Conservation (phyloP, 257 asterid species). For the Scutellaria galericulata region DNA sequence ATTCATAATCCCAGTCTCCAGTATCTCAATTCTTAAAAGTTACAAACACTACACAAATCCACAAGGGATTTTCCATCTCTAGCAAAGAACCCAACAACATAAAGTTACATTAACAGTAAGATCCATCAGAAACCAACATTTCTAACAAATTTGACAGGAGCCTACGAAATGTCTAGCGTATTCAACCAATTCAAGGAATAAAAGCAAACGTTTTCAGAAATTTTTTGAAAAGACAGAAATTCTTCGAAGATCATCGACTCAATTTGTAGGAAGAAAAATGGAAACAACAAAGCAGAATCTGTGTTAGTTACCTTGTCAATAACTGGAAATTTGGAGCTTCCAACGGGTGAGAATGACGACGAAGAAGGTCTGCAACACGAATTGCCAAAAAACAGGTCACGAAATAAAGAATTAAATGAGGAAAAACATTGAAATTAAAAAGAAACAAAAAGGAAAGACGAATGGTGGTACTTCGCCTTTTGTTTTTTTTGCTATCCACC, state of each 20-base stretch:
- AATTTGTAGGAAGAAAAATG: neutral
- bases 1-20: conserved; percentile 15
- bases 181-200: conserved; percentile 18
- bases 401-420: neutral
- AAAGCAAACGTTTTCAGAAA: neutral
- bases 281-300: neutral
- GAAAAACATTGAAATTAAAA: neutral
- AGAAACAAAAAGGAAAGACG: conserved; percentile 9
- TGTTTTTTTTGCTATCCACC: conserved; percentile 22
- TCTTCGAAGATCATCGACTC: conserved; percentile 21
- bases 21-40: conserved; percentile 24
- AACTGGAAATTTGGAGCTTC: conserved; percentile 35
- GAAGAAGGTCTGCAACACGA: conserved; percentile 34
- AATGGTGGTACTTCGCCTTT: conserved; percentile 16
- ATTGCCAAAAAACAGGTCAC: conserved; percentile 32
- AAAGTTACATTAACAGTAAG: conserved; percentile 22
- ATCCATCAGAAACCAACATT: conserved; percentile 31
- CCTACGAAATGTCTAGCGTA: conserved; percentile 9
- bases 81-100: conserved; percentile 11
- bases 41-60: conserved; percentile 14
- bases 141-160: conserved; percentile 28
- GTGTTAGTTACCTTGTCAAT: conserved; percentile 38
- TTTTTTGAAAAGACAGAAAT: conserved; percentile 2
- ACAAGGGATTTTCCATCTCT: conserved; percentile 3
- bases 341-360: conserved; percentile 36